Conservation (phyloP, 805 yeast genomes). For the Saccharomycopsis javanensis region DNA sequence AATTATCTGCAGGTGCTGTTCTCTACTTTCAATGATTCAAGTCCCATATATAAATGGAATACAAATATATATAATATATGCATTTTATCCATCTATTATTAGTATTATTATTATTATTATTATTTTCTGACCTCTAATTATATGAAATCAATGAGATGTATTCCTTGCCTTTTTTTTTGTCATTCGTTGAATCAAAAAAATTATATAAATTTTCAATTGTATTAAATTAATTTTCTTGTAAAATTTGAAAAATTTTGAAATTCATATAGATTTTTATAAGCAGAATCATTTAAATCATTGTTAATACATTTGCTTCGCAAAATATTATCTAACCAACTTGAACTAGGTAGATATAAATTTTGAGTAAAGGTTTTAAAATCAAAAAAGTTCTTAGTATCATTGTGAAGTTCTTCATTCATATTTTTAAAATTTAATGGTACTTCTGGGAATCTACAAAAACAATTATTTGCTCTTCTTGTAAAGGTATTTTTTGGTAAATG, state of each 20-base stretch:
- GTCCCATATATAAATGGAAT: too few relatives aligned
- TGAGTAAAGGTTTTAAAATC: background rate
- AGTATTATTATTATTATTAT: too few relatives aligned
- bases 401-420: background rate
- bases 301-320: background rate
- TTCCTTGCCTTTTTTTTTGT: background rate
- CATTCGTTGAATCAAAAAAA: background rate
- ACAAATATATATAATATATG: too few relatives aligned
- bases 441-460: background rate
- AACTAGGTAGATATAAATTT: too few relatives aligned
- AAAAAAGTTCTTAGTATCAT: background rate
- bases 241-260: background rate
- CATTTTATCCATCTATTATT: too few relatives aligned
- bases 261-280: too few relatives aligned
- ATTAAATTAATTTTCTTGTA: background rate
- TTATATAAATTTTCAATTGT: background rate
- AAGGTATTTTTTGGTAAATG: background rate
- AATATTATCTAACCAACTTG: background rate
- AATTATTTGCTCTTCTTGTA: background rate
- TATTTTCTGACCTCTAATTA: too few relatives aligned
- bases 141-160: background rate
- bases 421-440: background rate
- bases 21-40: too few relatives aligned
- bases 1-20: too few relatives aligned
- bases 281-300: background rate